Base-by-base conservation (phyloP, 1,284 basidiomycete genomes). In the Ceratobasidium sp. region DNA sequence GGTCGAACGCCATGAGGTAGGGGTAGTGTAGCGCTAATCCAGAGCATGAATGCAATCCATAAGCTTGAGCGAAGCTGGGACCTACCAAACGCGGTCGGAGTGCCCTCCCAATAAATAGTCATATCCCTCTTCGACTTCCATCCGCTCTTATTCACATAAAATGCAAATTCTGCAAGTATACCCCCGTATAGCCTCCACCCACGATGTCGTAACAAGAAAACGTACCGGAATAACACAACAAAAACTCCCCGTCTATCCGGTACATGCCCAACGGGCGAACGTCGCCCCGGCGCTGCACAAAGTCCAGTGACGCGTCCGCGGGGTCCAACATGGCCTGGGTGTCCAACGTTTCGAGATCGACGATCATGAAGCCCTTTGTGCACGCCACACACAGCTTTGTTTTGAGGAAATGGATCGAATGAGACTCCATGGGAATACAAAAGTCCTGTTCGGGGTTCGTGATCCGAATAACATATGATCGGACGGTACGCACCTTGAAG, bases 331-430 rank as follows among this genome's bases (percentile, higher is more conserved):
- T 82, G 8, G 95, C 95, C 84, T 99, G 97, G 62, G 96, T 98
- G 82, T 99, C 98, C 81, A 99, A 85, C 74, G 93, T 98, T 82
- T 98, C 96, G 64, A 98, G 87, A 82, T 99, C 98, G 77, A 99
- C 96, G 78, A 99, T 98, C 84, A 99, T 97, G 81, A 99, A 99
- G n/a, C 98, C 98, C 81, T 96, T 94, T 16, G 96, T 95, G 81
- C 96, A 98, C 1, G 97, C 98, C 14, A 99, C 94, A 81, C 98
- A 99, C 75, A 99, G 89, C 84, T 94, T 95, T 72, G 96, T 98
- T 86, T 98, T 98, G 79, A 99, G 87, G 85, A 98, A 98, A 83
- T 98, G 96, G 63, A 99, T 94, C 11, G 96, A 98, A 77, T 90
- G 95, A 64, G 95, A 97, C 83, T 98, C 96, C 19, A 98, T 95